A percentile compares a stretch with the other conserved stretches of the same genome.
These are phyloP conservation scores for Malassezia arunalokei DNA, from an alignment of 1,284 basidiomycete genomes.

Conservation along the genomic window DNA sequence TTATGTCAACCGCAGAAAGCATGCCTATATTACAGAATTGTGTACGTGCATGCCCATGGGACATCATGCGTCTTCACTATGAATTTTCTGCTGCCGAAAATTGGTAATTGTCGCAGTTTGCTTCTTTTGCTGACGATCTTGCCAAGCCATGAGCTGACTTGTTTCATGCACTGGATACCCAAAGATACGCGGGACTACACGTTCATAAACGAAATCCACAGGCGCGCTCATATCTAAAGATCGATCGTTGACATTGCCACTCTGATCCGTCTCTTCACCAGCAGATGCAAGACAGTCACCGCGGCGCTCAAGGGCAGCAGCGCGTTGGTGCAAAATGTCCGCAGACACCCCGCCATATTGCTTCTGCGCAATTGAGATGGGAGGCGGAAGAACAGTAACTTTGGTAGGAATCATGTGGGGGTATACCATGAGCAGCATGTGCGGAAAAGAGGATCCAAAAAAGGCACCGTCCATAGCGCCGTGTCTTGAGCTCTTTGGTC, in stretches of 20 bases:
- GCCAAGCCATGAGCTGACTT: slow-evolving; percentile 41
- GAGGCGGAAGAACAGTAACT: slow-evolving; percentile 18
- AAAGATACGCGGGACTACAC: slow-evolving; percentile 42
- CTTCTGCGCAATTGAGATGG: background rate
- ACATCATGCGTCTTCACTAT: background rate
- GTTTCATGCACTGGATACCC: slow-evolving; percentile 45
- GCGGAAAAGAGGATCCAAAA: slow-evolving; percentile 44
- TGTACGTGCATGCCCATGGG: background rate
- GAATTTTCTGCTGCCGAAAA: background rate
- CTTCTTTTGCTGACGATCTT: slow-evolving; percentile 21
- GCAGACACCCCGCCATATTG: slow-evolving; percentile 14
- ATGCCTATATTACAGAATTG: background rate
- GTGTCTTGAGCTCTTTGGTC: slow-evolving; percentile 41
- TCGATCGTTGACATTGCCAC: background rate
- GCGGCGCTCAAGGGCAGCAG: slow-evolving; percentile 5
- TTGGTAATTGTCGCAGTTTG: slow-evolving; percentile 4
- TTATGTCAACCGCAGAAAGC: too few relatives aligned
- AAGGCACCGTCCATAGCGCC: slow-evolving; percentile 46
- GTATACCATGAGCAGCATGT: slow-evolving; percentile 55
- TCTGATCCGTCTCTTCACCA: slow-evolving; percentile 2
- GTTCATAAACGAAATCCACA: slow-evolving; percentile 19
- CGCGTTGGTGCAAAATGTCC: slow-evolving; percentile 14
- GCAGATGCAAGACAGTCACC: background rate
- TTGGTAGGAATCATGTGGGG: slow-evolving; percentile 55
- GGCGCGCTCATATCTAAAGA: background rate